Evolutionary conservation across 2,329 filamentous ascomycete genomes (phyloP).

Genomic region (Apiospora malaysiana): DNA sequence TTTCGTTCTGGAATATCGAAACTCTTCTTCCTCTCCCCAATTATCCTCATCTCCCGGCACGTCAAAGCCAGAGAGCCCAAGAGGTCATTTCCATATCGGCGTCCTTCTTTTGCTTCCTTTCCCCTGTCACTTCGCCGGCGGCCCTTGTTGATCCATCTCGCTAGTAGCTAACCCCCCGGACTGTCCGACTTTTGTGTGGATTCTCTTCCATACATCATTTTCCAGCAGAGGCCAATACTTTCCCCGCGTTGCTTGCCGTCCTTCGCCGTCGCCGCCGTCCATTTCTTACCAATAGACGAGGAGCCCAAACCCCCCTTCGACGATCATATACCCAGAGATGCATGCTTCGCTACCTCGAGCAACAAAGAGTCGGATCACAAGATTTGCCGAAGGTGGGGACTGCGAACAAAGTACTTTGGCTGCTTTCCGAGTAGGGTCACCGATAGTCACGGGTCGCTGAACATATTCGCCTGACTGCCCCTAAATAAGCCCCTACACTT

Average conservation of each 20-base stretch:
- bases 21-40: not conserved
- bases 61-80: not conserved
- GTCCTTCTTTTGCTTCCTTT: not conserved
- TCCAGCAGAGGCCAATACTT: not conserved
- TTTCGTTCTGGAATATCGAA: slow-evolving; percentile 3
- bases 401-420: not conserved
- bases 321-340: not conserved
- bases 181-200: slow-evolving; percentile 7
- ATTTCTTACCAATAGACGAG: not conserved
- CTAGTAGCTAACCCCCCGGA: slow-evolving; percentile 12
- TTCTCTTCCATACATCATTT: slow-evolving; percentile 3
- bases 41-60: slow-evolving; percentile 3
- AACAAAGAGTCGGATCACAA: slow-evolving; percentile 2
- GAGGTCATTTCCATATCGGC: not conserved
- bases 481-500: not conserved
- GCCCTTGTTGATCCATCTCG: slow-evolving; percentile 14
- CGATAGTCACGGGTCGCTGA: not conserved
- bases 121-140: not conserved
- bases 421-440: slow-evolving; percentile 1
- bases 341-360: not conserved
- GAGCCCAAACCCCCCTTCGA: not conserved
- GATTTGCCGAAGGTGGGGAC: not conserved
- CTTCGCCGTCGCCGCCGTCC: not conserved
- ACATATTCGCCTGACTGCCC: not conserved
- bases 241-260: slow-evolving; percentile 8